A percentile compares a stretch with the other conserved stretches of the same genome.
These are phyloP conservation scores for Pythium insidiosum DNA, from an alignment of 352 stramenopile species.

Conservation along the genomic window DNA sequence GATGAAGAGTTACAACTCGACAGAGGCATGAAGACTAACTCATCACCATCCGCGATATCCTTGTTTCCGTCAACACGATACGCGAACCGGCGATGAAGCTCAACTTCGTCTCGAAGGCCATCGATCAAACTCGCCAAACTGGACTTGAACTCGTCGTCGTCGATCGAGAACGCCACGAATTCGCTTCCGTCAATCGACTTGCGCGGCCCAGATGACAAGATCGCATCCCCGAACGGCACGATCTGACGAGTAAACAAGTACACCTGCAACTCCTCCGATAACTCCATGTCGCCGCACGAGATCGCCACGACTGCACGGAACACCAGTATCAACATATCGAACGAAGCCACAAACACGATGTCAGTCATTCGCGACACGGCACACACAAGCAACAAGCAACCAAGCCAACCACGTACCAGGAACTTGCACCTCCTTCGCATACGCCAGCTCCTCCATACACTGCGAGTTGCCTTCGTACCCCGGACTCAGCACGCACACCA, in stretches of 20 bases:
- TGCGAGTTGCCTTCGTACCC: slow-evolving; percentile 50
- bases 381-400: slow-evolving; percentile 3
- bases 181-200: slow-evolving; percentile 23
- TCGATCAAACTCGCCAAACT: slow-evolving; percentile 63
- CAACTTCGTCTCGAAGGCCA: slow-evolving; percentile 66
- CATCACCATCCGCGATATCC: too few relatives aligned
- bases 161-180: slow-evolving; percentile 35
- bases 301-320: slow-evolving; percentile 40
- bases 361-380: too few relatives aligned
- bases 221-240: slow-evolving; percentile 56
- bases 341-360: too few relatives aligned
- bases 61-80: too few relatives aligned
- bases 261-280: slow-evolving; percentile 67
- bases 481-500: slow-evolving; percentile 65
- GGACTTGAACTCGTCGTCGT: slow-evolving; percentile 64
- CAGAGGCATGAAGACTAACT: too few relatives aligned
- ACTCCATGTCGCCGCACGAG: slow-evolving; percentile 43
- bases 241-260: slow-evolving; percentile 78
- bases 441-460: slow-evolving; percentile 77
- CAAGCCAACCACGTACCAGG: slow-evolving; percentile 12
- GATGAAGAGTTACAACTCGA: too few relatives aligned
- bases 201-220: too few relatives aligned
- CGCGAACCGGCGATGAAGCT: slow-evolving; percentile 35
- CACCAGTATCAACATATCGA: too few relatives aligned
- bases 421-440: slow-evolving; percentile 60